Base-by-base conservation (phyloP, 768 basidiomycete species). In the Pleurotus sapidus region DNA sequence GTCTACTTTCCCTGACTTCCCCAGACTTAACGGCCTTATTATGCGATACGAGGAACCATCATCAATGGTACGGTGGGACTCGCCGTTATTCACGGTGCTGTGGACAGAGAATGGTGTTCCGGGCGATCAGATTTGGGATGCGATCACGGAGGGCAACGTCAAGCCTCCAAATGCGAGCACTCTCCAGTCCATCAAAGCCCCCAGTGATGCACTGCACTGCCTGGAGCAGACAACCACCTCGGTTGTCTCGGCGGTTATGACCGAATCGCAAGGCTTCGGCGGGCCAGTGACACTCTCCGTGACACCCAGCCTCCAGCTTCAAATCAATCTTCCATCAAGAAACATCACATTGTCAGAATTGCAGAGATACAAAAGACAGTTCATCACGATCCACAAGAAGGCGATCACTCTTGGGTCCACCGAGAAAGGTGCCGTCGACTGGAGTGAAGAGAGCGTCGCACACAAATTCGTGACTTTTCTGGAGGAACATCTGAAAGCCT, bases 41-140 rank as follows among this genome's bases (percentile, higher is more conserved):
- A 77, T 88, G 65, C 81, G 96, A 50, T 98, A 87, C 64, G 97
- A 99, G 73, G 97, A 98, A 65, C 97, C 97, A 0, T 95, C 93
- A 0, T 95, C 95, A 3, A 95, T 95, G 89, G 95, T 92, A n/a
- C 85, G 96, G 49, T 99, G 96, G 96, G 96, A 99, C 70, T 91
- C 96, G 0, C 96, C 97, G 0, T 80, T 98, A 42, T 91, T 97
- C 69, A 93, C 91, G 1, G 74, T 97, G 1, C 73, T 86, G 3
- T 93, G 88, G 83, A 79, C 82, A 25, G 93, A 94, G 59, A 76
- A 83, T 14, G 75, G 78, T 25, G 69, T 88, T 7, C 88, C 91
- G 3, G 78, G 77, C 12, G 77, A 85, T 6, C 81, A 82, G 14
- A 89, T 99, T 20, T 97, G 91, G 88, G 78, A 84, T 14, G 87